Conservation (phyloP, 768 basidiomycete species). For the Phylloporus arenicola region DNA sequence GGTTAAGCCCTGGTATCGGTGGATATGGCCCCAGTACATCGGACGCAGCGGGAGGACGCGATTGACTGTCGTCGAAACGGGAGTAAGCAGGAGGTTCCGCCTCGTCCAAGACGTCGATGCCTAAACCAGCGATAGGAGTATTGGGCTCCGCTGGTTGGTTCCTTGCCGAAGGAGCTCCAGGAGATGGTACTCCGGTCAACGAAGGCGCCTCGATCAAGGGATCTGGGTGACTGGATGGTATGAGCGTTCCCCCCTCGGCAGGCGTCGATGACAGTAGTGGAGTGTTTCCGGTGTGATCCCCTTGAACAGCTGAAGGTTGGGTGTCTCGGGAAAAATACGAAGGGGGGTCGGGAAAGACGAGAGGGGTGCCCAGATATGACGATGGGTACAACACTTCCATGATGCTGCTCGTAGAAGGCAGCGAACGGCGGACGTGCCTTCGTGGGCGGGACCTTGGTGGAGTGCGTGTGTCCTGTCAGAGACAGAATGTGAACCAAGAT, state of each 20-base stretch:
- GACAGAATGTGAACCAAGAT: conserved; percentile 3
- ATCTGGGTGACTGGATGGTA: neutral
- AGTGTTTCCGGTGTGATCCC: neutral
- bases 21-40: conserved; percentile 21
- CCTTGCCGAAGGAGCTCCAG: conserved; percentile 1
- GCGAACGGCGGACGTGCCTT: conserved; percentile 1
- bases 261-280: neutral
- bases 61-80: conserved; percentile 19
- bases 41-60: conserved; percentile 5
- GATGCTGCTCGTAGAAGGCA: conserved; percentile 20
- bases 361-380: conserved; percentile 12
- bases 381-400: conserved; percentile 23
- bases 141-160: neutral
- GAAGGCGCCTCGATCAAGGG: conserved; percentile 4
- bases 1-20: conserved; percentile 8
- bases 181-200: conserved; percentile 13
- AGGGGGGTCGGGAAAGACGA: conserved; percentile 15
- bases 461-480: conserved; percentile 5
- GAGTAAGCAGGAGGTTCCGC: conserved; percentile 19
- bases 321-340: conserved; percentile 10
- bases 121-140: neutral
- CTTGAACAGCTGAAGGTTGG: neutral
- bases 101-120: conserved; percentile 2
- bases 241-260: neutral
- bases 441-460: conserved; percentile 4